phyloP scores from a whole-genome alignment of 495 filamentous ascomycete species.

The Glonium stellatum region DNA sequence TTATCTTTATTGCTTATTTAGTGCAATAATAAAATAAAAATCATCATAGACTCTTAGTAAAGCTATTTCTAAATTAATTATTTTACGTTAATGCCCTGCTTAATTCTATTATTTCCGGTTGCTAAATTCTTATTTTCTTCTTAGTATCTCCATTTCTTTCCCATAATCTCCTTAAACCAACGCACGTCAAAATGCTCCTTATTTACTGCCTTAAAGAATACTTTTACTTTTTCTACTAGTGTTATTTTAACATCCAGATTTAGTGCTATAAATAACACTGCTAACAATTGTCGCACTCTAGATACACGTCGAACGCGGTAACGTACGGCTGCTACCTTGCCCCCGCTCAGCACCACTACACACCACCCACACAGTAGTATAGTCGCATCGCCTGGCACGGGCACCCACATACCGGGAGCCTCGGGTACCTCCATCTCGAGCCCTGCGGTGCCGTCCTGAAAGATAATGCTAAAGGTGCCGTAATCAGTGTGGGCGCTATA shows the following conservation, averaged over 20 bases:
- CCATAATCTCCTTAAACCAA: conserved; percentile 28
- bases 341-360: conserved; percentile 23
- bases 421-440: conserved; percentile 21
- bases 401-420: conserved; percentile 17
- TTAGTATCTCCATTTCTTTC: conserved; percentile 27
- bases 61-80: not conserved
- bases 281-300: conserved; percentile 15
- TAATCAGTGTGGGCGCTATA: conserved; percentile 28
- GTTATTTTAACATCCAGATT: conserved; percentile 2
- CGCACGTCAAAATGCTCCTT: conserved; percentile 16
- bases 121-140: conserved; percentile 28
- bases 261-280: conserved; percentile 24
- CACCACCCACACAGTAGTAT: conserved; percentile 27
- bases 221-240: not conserved
- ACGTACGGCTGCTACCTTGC: conserved; percentile 22
- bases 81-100: not conserved
- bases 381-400: conserved; percentile 22
- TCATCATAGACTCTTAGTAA: not conserved
- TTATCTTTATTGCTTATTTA: not conserved
- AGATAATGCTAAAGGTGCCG: conserved; percentile 25
- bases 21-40: not conserved
- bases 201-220: not conserved
- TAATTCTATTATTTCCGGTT: not conserved
- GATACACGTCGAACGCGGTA: conserved; percentile 18
- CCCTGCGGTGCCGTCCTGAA: conserved; percentile 26